Evolutionary conservation across 2,329 filamentous ascomycete genomes (phyloP).

Genomic region (Pleoardoris graminearum): DNA sequence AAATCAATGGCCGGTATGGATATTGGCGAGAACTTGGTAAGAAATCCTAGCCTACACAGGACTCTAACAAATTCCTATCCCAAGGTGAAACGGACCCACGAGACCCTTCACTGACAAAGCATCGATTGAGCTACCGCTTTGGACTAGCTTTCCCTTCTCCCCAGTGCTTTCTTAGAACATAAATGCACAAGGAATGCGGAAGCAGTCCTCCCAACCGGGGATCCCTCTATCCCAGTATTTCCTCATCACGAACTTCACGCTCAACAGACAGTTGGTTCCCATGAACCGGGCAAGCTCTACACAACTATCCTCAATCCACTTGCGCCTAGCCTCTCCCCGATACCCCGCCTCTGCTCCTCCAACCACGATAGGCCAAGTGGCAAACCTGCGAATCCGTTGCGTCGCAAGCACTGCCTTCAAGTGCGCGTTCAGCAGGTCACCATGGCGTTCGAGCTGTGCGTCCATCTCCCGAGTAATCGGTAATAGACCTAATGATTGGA

Average conservation of each 20-base stretch:
- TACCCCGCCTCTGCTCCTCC: slow-evolving; percentile 32
- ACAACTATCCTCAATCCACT: slow-evolving; percentile 27
- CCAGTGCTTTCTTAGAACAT: slow-evolving; percentile 22
- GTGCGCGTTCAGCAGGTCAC: slow-evolving; percentile 13
- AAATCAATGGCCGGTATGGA: too few species aligned
- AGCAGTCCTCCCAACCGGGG: slow-evolving; percentile 36
- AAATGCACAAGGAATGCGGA: slow-evolving; percentile 29
- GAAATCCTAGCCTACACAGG: too few species aligned
- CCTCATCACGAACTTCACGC: slow-evolving; percentile 24
- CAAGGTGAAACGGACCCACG: too few species aligned
- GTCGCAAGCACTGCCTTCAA: slow-evolving; percentile 14
- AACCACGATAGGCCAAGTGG: slow-evolving; percentile 32
- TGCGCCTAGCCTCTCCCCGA: slow-evolving; percentile 17
- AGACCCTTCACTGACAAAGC: too few species aligned
- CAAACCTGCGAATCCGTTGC: slow-evolving; percentile 18
- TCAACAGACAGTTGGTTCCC: slow-evolving; percentile 28
- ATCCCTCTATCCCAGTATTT: slow-evolving; percentile 29
- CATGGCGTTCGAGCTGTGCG: slow-evolving; percentile 19
- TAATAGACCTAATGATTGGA: slow-evolving; percentile 27
- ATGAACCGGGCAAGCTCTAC: slow-evolving; percentile 19
- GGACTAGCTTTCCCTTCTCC: too few species aligned
- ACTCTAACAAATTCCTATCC: too few species aligned
- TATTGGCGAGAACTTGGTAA: too few species aligned
- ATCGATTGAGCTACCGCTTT: too few species aligned
- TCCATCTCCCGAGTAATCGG: slow-evolving; percentile 22